Base-by-base conservation (phyloP, 192 early-diverging fungal genomes). In the Coemansia sp. region DNA sequence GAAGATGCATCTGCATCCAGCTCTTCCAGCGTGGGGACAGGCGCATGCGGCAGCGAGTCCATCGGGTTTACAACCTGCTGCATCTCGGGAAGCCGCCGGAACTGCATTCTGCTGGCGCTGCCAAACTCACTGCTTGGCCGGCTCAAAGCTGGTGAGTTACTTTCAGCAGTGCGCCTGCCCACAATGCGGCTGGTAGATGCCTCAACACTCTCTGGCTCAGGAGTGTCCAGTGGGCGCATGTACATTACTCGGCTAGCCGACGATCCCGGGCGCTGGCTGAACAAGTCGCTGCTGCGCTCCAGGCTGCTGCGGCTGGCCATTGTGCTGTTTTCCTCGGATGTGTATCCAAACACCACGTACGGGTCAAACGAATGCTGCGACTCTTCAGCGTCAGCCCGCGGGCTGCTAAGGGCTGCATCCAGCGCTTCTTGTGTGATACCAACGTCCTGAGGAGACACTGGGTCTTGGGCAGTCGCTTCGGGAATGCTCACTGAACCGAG, bases 271-370 rank as follows among this genome's bases (percentile, higher is more conserved):
- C 73, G 53, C 11, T 42, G 54, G 14, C 18, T 39, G 12, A 41
- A 44, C 36, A 62, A 51, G 9, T 66, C 32, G 18, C 69, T 66
- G 51, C 66, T 65, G 51, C 62, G 66, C 11, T 66, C 73, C 32
- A 76, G 64, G 46, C 73, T 76, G 56, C 62, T 76, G 51, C 66
- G 73, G 20, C 73, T 76, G 28, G 66, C 73, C 66, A 76, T 65
- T 1, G 73, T 76, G 66, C 73, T 76, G 58, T 61, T 69, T 23
- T 76, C 73, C 41, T 76, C 73, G 2, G 66, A 69, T 36, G 58
- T 76, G 26, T 69, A 69, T 0, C 66, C 73, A 66, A 69, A 76
- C 51, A 76, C 66, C 20, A 69, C 26, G 32, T 62, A 61, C 15
- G 73, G 61, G 39, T 76, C 73, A 58, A 69, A 76, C 12, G 66